Percentiles rank a stretch among this genome's conserved stretches.
These are phyloP conservation scores for Paracamarosporium sp. DNA, from an alignment of 2,329 filamentous ascomycete species.

Conservation along the genomic window DNA sequence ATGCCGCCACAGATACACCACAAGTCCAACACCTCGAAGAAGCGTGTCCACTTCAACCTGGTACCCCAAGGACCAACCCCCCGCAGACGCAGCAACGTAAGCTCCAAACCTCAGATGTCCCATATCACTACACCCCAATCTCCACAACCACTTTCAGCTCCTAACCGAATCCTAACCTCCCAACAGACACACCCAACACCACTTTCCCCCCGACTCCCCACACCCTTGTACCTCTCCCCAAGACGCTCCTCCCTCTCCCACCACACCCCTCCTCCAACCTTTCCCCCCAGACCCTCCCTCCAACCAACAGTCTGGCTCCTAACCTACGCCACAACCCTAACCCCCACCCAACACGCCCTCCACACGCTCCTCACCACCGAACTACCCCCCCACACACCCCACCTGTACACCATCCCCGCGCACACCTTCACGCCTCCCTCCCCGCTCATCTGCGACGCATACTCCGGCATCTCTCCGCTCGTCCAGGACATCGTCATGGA, in stretches of 20 bases:
- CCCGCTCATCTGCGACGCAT: slow-evolving; percentile 17
- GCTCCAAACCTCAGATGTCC: not conserved
- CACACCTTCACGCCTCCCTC: slow-evolving; percentile 21
- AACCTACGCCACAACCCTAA: slow-evolving; percentile 23
- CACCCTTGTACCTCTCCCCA: not conserved
- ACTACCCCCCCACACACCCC: slow-evolving; percentile 16
- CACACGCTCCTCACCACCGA: slow-evolving; percentile 19
- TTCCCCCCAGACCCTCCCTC: not conserved
- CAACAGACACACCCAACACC: not conserved
- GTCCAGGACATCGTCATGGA: slow-evolving; percentile 31
- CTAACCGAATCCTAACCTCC: too few relatives aligned
- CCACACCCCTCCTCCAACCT: not conserved
- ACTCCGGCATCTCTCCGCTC: slow-evolving; percentile 28
- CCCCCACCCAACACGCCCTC: slow-evolving; percentile 4
- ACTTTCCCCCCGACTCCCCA: not conserved
- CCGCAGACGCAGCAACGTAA: not conserved
- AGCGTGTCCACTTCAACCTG: slow-evolving; percentile 10
- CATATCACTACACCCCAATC: too few relatives aligned
- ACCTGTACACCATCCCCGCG: slow-evolving; percentile 35
- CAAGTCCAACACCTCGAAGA: not conserved
- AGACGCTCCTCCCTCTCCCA: not conserved
- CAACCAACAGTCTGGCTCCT: slow-evolving; percentile 33
- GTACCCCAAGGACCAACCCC: not conserved
- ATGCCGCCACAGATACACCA: not conserved
- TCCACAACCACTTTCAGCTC: too few relatives aligned